phyloP scores from a whole-genome alignment of 1,139 yeast species.

The Hansenula lynferdii region DNA sequence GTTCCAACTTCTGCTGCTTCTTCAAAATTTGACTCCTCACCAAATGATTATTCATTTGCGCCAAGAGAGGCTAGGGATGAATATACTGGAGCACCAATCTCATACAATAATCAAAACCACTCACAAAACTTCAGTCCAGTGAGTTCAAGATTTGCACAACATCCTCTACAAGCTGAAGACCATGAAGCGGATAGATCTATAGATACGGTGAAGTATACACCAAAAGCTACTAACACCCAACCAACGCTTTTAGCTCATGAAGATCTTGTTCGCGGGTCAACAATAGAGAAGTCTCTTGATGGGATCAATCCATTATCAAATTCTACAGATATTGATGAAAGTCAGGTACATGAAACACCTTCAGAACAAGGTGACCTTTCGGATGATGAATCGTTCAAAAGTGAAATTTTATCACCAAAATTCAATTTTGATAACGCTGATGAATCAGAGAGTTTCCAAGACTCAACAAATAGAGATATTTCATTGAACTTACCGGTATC shows the following conservation, averaged over 20 bases:
- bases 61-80: neutral
- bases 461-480: neutral
- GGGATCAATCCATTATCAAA: constrained; percentile 2
- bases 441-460: no score
- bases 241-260: neutral
- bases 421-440: constrained; percentile 10
- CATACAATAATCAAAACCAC: neutral
- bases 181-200: neutral
- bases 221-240: neutral
- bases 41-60: neutral
- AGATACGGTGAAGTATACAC: neutral
- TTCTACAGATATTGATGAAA: neutral
- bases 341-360: neutral
- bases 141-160: no score
- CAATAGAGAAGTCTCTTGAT: neutral
- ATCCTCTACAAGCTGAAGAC: neutral
- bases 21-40: neutral
- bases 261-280: neutral
- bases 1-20: neutral
- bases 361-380: constrained; percentile 1
- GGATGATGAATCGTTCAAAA: constrained; percentile 14
- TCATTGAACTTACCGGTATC: no score
- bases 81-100: no score
- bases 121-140: no score
- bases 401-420: constrained; percentile 16